These are phyloP conservation scores for Sporothrix phasma DNA, from an alignment of 2,329 filamentous ascomycete species.

Conservation along the genomic window DNA sequence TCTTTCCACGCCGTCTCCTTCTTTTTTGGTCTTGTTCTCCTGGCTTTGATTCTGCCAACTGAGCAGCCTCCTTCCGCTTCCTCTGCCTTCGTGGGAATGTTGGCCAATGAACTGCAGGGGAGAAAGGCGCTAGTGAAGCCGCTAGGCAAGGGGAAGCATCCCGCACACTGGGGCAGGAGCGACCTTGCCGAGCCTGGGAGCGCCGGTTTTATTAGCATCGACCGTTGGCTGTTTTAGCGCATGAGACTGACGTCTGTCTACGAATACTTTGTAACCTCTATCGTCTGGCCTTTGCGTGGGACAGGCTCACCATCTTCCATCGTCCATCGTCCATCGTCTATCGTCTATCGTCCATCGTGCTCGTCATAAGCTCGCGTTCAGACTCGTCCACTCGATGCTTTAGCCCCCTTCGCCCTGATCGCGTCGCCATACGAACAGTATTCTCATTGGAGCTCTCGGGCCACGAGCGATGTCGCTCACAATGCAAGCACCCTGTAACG, in stretches of 20 bases:
- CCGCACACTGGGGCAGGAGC: constrained; percentile 3
- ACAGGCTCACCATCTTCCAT: too few species aligned
- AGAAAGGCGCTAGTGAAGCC: neutral
- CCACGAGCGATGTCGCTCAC: neutral
- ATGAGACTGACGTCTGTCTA: too few species aligned
- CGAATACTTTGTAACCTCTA: too few species aligned
- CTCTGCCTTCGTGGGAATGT: neutral
- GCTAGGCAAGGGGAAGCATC: constrained; percentile 1
- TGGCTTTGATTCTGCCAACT: neutral
- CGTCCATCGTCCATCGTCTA: too few species aligned
- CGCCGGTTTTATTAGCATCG: constrained; percentile 5
- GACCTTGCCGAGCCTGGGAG: constrained; percentile 4
- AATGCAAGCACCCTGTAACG: neutral
- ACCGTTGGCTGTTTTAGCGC: constrained; percentile 7
- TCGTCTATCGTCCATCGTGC: too few species aligned
- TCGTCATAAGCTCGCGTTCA: too few species aligned
- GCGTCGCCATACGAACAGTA: neutral
- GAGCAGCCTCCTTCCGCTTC: neutral
- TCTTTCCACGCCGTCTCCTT: neutral
- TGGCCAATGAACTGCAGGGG: neutral
- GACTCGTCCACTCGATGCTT: too few species aligned
- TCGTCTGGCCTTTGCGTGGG: too few species aligned
- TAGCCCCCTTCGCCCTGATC: too few species aligned
- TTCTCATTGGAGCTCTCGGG: neutral
- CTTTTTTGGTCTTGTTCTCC: neutral